Conservation (phyloP, 1,284 basidiomycete species). For the Malassezia japonica region DNA sequence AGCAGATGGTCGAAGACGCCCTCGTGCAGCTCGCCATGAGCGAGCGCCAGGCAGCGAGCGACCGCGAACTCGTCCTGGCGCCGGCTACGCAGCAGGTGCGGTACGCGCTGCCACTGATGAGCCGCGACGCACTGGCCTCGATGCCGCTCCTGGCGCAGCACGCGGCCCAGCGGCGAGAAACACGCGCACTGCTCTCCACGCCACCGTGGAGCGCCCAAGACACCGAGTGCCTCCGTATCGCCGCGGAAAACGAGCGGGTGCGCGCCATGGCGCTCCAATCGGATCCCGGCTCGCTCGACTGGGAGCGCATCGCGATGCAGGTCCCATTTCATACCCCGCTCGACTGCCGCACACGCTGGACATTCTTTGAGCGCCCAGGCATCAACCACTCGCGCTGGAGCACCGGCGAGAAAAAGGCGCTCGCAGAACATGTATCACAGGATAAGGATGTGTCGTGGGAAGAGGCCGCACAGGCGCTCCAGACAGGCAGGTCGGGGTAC, state of each 20-base stretch:
- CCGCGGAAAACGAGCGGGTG: conserved; percentile 5
- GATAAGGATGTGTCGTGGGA: conserved; percentile 1
- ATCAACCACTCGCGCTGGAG: conserved; percentile 7
- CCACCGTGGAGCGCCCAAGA: conserved; percentile 18
- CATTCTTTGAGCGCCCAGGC: conserved; percentile 2
- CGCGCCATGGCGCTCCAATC: not conserved
- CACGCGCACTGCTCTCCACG: conserved; percentile 6
- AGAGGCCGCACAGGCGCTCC: not conserved
- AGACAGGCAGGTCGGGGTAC: conserved; percentile 6
- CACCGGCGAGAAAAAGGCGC: conserved; percentile 4
- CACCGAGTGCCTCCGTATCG: conserved; percentile 9
- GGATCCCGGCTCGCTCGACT: not conserved
- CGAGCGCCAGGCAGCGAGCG: not conserved
- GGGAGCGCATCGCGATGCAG: conserved; percentile 2
- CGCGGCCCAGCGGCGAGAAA: conserved; percentile 4
- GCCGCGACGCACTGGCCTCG: not conserved
- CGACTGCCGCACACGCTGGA: conserved; percentile 17
- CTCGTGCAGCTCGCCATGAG: conserved; percentile 17
- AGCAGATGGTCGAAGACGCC: conserved; percentile 13
- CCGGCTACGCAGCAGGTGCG: not conserved
- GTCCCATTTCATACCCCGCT: conserved; percentile 15
- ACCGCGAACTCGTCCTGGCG: not conserved
- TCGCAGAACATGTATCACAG: not conserved
- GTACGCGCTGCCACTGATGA: conserved; percentile 1
- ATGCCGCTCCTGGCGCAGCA: conserved; percentile 4